These are phyloP conservation scores for Escovopsis weberi DNA, from an alignment of 2,329 filamentous ascomycete genomes.

Conservation along the genomic window DNA sequence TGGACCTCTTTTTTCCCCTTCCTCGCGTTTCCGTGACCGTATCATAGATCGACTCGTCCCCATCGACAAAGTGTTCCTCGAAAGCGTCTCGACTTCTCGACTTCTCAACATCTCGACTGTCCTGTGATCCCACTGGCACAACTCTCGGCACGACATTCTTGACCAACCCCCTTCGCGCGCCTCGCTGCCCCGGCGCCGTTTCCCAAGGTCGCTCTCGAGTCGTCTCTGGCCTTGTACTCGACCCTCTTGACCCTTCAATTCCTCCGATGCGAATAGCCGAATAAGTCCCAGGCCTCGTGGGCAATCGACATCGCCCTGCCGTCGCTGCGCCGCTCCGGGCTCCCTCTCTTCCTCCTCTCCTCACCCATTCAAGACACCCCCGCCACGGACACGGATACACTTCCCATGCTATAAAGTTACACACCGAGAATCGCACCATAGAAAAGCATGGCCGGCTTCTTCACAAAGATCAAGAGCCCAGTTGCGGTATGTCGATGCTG, in stretches of 20 bases:
- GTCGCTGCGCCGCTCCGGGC: conserved; percentile 20
- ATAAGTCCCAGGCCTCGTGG: conserved; percentile 12
- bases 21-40: background rate
- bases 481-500: conserved; percentile 32
- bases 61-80: no score
- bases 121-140: no score
- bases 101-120: no score
- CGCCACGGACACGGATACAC: background rate
- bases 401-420: background rate
- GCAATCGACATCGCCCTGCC: conserved; percentile 16
- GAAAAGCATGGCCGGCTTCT: conserved; percentile 38
- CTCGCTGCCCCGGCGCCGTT: conserved; percentile 1
- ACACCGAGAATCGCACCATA: conserved; percentile 1
- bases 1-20: background rate
- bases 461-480: conserved; percentile 43
- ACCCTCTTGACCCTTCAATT: background rate
- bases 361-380: background rate
- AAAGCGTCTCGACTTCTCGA: no score
- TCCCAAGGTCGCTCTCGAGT: background rate
- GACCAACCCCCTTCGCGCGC: no score
- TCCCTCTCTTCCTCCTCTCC: conserved; percentile 6
- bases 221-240: no score
- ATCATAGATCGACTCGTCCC: background rate
- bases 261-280: conserved; percentile 13
- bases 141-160: no score